Evolutionary conservation across 2,329 filamentous ascomycete species (phyloP).

Genomic region (Colletotrichum sp.): DNA sequence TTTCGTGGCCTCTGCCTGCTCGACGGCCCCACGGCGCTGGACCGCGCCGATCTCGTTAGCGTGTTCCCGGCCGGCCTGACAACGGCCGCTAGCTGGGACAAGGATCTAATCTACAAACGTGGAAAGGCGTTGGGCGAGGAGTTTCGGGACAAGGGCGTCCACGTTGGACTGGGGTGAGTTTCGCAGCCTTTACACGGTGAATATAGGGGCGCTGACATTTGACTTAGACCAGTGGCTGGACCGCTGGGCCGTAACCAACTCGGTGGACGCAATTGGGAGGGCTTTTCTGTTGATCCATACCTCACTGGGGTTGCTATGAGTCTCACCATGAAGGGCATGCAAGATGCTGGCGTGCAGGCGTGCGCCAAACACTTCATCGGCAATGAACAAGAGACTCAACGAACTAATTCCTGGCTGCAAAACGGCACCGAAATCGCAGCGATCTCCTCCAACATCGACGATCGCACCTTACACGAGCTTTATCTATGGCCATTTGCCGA

Average conservation of each 20-base stretch:
- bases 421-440: slow-evolving; percentile 49
- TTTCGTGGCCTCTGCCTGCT: slow-evolving; percentile 81
- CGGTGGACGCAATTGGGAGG: slow-evolving; percentile 84
- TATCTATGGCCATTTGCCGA: slow-evolving; percentile 73
- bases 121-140: slow-evolving; percentile 74
- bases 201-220: background rate
- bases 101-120: slow-evolving; percentile 71
- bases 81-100: slow-evolving; percentile 80
- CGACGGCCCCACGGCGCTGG: slow-evolving; percentile 76
- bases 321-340: slow-evolving; percentile 66
- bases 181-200: background rate
- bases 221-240: slow-evolving; percentile 66
- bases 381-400: slow-evolving; percentile 71
- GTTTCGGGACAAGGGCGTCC: slow-evolving; percentile 70
- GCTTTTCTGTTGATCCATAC: slow-evolving; percentile 80
- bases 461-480: slow-evolving; percentile 70
- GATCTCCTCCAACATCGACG: slow-evolving; percentile 63
- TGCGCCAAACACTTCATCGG: slow-evolving; percentile 63
- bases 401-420: slow-evolving; percentile 51
- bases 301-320: slow-evolving; percentile 66
- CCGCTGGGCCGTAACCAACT: slow-evolving; percentile 74
- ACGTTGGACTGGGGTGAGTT: slow-evolving; percentile 68
- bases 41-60: slow-evolving; percentile 51
- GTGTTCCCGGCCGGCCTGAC: slow-evolving; percentile 80
- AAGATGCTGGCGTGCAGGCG: slow-evolving; percentile 44